Percentiles rank a stretch among this genome's conserved stretches.
Evolutionary conservation across 1,284 basidiomycete genomes (phyloP).

Genomic region (Coniferiporia sulphurascens): DNA sequence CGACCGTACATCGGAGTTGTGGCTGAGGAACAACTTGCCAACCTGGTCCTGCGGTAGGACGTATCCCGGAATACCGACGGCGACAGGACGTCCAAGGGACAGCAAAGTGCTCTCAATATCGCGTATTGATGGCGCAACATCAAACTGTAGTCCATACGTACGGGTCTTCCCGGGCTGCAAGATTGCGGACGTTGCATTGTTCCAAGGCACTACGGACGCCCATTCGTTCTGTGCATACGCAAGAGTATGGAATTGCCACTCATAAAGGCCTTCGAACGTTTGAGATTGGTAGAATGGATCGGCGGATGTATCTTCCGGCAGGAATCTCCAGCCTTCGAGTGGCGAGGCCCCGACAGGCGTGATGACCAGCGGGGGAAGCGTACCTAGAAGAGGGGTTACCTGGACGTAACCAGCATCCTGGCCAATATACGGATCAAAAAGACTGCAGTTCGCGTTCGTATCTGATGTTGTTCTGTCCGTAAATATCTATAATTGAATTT

Average conservation of each 20-base stretch:
- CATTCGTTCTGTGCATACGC: slow-evolving; percentile 57
- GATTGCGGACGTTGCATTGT: slow-evolving; percentile 45
- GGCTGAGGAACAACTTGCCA: slow-evolving; percentile 50
- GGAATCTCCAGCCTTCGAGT: slow-evolving; percentile 56
- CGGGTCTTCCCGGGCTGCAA: slow-evolving; percentile 45
- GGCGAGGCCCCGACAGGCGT: slow-evolving; percentile 45
- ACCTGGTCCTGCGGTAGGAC: slow-evolving; percentile 46
- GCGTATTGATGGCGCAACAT: slow-evolving; percentile 45
- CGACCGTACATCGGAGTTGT: slow-evolving; percentile 36
- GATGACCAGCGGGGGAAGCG: slow-evolving; percentile 48
- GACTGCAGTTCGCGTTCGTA: slow-evolving; percentile 48
- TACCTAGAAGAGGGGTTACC: slow-evolving; percentile 52
- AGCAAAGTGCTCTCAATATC: slow-evolving; percentile 44
- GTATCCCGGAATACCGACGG: slow-evolving; percentile 50
- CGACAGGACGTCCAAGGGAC: slow-evolving; percentile 41
- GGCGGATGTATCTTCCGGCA: slow-evolving; percentile 42
- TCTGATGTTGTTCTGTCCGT: slow-evolving; percentile 46
- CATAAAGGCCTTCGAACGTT: slow-evolving; percentile 55
- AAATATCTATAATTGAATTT: slow-evolving; percentile 39
- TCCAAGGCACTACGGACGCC: slow-evolving; percentile 49
- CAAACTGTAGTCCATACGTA: slow-evolving; percentile 52
- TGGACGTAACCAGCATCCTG: slow-evolving; percentile 50
- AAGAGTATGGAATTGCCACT: slow-evolving; percentile 57
- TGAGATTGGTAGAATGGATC: slow-evolving; percentile 53
- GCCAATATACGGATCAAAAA: slow-evolving; percentile 56